Conservation (phyloP, 2,329 filamentous ascomycete species). For the Colletotrichum godetiae region DNA sequence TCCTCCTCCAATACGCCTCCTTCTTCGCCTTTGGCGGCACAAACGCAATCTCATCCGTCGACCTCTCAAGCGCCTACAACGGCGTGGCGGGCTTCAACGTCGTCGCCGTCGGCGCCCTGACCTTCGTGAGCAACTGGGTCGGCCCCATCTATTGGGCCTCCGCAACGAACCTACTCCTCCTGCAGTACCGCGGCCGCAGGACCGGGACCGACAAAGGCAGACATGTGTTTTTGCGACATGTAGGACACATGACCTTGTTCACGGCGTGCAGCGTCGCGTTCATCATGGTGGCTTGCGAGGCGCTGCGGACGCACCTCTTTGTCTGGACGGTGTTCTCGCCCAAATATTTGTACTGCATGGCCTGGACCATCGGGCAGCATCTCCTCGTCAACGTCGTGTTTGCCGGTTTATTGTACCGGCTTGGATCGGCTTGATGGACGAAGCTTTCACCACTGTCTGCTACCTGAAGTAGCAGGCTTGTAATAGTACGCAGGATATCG, state of each 20-base stretch:
- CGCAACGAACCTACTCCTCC: slow-evolving; percentile 70
- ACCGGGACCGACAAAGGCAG: slow-evolving; percentile 36
- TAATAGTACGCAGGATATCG: background rate
- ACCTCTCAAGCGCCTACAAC: slow-evolving; percentile 95
- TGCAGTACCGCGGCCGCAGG: slow-evolving; percentile 49
- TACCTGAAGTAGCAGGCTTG: background rate
- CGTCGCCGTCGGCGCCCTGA: slow-evolving; percentile 81
- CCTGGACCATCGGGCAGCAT: slow-evolving; percentile 89
- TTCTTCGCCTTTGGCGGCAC: slow-evolving; percentile 94
- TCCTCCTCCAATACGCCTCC: slow-evolving; percentile 82
- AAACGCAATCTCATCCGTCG: slow-evolving; percentile 95
- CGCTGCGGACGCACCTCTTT: slow-evolving; percentile 88
- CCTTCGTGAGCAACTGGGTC: slow-evolving; percentile 92
- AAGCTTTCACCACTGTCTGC: background rate
- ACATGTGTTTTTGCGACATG: slow-evolving; percentile 60
- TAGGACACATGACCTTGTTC: slow-evolving; percentile 77
- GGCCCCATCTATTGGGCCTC: slow-evolving; percentile 89
- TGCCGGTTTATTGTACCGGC: slow-evolving; percentile 68
- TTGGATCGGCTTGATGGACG: slow-evolving; percentile 45
- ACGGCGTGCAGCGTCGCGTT: slow-evolving; percentile 71
- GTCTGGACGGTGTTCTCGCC: slow-evolving; percentile 99
- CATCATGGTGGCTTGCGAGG: slow-evolving; percentile 90
- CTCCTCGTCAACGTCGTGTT: slow-evolving; percentile 75
- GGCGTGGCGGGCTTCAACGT: slow-evolving; percentile 86
- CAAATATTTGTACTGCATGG: slow-evolving; percentile 93